Conservation (phyloP, 1,284 basidiomycete species). For the Apiotrichum veenhuisii region DNA sequence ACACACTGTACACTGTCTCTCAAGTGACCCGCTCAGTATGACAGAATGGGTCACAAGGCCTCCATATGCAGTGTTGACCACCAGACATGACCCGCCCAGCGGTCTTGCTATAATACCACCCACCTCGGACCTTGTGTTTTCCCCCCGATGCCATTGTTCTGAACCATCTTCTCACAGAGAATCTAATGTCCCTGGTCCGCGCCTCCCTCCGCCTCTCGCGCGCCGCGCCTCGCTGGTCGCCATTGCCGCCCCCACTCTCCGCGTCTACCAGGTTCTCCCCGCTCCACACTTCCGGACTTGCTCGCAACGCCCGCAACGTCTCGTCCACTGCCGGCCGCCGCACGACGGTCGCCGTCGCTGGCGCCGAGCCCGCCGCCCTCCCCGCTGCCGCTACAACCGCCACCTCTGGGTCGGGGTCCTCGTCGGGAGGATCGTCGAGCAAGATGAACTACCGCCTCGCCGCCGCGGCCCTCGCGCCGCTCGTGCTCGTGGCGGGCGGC, state of each 20-base stretch:
- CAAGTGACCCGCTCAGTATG: too few species aligned
- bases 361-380: not conserved
- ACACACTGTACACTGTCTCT: too few species aligned
- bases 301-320: not conserved
- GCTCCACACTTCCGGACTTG: not conserved
- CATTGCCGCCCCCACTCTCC: not conserved
- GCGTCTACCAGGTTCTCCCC: too few species aligned
- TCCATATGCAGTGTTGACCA: too few species aligned
- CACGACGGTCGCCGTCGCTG: not conserved
- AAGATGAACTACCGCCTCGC: not conserved
- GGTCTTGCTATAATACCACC: not conserved
- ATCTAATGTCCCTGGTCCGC: constrained; percentile 1
- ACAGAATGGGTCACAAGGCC: too few species aligned
- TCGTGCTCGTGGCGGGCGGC: not conserved
- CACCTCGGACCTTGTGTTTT: not conserved
- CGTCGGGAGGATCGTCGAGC: not conserved
- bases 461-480: not conserved
- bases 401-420: not conserved
- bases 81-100: too few species aligned
- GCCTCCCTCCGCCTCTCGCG: constrained; percentile 2
- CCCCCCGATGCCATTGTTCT: not conserved
- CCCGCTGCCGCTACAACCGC: not conserved
- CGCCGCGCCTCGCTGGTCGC: not conserved
- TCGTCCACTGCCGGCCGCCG: constrained; percentile 1
- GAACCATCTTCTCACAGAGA: not conserved